phyloP scores from a whole-genome alignment of 208 protist genomes.

The Crithidia acanthocephali region DNA sequence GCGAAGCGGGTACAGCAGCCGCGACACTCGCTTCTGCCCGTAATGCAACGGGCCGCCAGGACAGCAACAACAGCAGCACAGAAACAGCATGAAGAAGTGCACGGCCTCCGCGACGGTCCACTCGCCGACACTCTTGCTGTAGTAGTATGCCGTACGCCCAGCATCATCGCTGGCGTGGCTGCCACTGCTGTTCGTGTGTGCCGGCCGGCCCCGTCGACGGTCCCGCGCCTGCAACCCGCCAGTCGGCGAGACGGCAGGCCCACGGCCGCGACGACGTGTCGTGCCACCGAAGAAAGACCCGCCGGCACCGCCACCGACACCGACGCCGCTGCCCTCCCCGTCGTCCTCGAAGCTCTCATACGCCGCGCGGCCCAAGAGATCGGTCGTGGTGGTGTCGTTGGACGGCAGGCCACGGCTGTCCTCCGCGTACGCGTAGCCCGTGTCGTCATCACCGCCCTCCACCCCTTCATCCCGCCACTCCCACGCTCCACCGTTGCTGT shows the following conservation, averaged over 20 bases:
- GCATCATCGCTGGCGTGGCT: background rate
- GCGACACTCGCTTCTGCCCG: background rate
- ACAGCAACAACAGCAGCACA: constrained; percentile 25
- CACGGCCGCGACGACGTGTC: constrained; percentile 5
- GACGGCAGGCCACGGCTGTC: background rate
- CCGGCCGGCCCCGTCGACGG: background rate
- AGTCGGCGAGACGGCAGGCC: background rate
- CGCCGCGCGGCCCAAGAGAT: background rate
- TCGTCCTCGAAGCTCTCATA: background rate
- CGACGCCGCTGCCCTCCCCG: background rate
- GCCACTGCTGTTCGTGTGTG: too few species aligned
- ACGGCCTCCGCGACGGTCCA: background rate
- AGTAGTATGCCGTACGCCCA: background rate
- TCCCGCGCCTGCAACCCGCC: background rate
- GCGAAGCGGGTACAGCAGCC: background rate
- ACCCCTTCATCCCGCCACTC: background rate
- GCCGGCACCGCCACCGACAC: background rate
- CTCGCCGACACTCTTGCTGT: background rate
- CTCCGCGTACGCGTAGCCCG: background rate
- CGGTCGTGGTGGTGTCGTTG: background rate
- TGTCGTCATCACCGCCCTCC: background rate
- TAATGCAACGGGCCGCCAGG: background rate
- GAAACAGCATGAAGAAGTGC: constrained; percentile 11
- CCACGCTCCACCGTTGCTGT: background rate
- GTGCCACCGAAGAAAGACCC: background rate